These are phyloP conservation scores for Cinnamomum micranthum DNA, from an alignment of 164 flowering plant genomes.

Conservation along the genomic window DNA sequence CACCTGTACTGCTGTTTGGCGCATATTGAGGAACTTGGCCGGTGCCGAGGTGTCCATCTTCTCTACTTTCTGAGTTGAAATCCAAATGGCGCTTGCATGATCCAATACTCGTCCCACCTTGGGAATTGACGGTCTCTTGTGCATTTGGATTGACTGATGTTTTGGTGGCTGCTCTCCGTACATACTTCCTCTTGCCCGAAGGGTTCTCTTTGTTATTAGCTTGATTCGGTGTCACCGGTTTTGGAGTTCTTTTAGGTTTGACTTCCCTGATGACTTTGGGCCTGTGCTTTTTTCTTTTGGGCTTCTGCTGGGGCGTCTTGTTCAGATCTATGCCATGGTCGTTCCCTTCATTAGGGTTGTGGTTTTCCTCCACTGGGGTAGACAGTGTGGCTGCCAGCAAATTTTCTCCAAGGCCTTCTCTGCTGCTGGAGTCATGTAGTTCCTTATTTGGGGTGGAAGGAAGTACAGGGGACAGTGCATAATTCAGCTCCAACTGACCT, in stretches of 20 bases:
- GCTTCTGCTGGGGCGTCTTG: constrained; percentile 15
- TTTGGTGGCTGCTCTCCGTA: constrained; percentile 3
- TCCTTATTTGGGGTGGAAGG: background rate
- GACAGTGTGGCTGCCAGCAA: background rate
- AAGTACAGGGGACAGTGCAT: constrained; percentile 18
- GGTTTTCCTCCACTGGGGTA: constrained; percentile 27
- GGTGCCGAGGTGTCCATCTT: constrained; percentile 12
- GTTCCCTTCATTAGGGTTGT: constrained; percentile 15
- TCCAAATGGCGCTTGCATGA: constrained; percentile 41
- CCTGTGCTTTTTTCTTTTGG: constrained; percentile 32
- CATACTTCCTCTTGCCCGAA: constrained; percentile 8
- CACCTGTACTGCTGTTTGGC: background rate
- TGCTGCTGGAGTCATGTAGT: background rate
- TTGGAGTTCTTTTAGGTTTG: constrained; percentile 41
- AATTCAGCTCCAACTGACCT: constrained; percentile 14
- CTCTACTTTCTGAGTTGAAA: constrained; percentile 34
- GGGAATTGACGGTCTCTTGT: constrained; percentile 8
- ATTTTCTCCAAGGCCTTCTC: background rate
- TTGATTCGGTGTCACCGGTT: constrained; percentile 23
- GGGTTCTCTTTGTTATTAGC: background rate
- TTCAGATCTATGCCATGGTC: constrained; percentile 8
- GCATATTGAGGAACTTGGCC: background rate
- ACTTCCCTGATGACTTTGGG: constrained; percentile 64
- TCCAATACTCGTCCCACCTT: constrained; percentile 11
- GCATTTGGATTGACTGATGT: background rate